A percentile compares a stretch with the other conserved stretches of the same genome.
These are phyloP conservation scores for Penicillium sp. DNA, from an alignment of 2,329 filamentous ascomycete genomes.

Conservation along the genomic window DNA sequence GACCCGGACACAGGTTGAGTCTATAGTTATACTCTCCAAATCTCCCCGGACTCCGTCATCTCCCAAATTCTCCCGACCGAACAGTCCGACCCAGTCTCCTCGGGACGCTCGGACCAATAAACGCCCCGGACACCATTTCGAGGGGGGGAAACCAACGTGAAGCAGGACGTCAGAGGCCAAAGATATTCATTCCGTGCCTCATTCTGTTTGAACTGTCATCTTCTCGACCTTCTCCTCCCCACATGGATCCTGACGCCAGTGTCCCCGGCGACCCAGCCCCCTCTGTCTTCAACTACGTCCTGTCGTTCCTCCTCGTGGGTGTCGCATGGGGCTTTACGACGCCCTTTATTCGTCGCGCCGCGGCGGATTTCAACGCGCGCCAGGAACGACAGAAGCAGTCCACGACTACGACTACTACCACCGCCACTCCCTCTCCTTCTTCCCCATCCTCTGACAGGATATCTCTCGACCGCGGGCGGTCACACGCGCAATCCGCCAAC, in stretches of 20 bases:
- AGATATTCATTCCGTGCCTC: too few relatives aligned
- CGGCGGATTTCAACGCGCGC: constrained; percentile 64
- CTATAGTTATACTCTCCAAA: background rate
- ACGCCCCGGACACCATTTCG: background rate
- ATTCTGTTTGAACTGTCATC: too few relatives aligned
- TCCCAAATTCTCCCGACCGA: too few relatives aligned
- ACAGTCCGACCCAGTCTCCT: background rate
- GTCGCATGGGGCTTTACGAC: constrained; percentile 91
- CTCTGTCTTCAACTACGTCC: constrained; percentile 67
- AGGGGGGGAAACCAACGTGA: background rate
- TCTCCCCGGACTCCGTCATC: background rate
- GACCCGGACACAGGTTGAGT: too few relatives aligned
- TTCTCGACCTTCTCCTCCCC: too few relatives aligned
- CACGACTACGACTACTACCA: background rate
- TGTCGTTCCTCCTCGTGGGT: constrained; percentile 85
- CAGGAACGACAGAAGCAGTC: constrained; percentile 22
- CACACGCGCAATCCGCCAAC: constrained; percentile 4
- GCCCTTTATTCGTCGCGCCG: constrained; percentile 83
- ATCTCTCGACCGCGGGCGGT: constrained; percentile 4
- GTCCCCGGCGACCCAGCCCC: constrained; percentile 22
- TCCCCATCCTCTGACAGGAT: background rate
- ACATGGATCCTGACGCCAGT: constrained; percentile 31
- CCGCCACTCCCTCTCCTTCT: too few relatives aligned
- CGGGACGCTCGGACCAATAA: constrained; percentile 2
- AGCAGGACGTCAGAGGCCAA: too few relatives aligned